Evolutionary conservation across 1,139 yeast genomes (phyloP), one percentile per base, ranked within the genome.

Genomic region (Scheffersomyces lignicola): DNA sequence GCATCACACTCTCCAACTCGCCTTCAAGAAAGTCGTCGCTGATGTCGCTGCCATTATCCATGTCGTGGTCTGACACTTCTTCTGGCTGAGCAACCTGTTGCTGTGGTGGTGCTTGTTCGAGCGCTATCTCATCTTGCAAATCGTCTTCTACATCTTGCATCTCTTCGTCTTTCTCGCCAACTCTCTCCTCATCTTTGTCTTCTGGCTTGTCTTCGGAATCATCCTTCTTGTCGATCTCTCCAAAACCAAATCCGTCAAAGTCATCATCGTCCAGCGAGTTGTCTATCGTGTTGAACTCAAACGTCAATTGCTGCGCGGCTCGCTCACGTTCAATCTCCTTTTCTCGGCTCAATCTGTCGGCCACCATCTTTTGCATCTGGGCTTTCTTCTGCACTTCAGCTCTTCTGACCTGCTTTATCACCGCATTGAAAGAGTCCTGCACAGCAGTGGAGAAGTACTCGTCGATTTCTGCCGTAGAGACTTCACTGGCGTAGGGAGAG

Each of bases 401-500:
- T 4, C 35, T 33, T 29, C 69, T 51, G 7, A 76, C 57, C 2
- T 69, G 55, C n/a, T 44, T 48, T 5, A 67, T 51, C 2, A 69
- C 71, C 8, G 54, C 43, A 22, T 56, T 56, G 38, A 72, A 69
- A 32, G 68, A 71, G 2, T 54, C 51, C 7, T 58, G 51, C 20
- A 73, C 49, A 8, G 56, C 43, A 1, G 44, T 43, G n/a, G 51
- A 42, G 34, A 69, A 62, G 23, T 48, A 47, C 4, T 48, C 38
- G 17, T 50, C 46, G 4, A 59, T 49, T 15, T 62, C 65, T 2
- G 46, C 39, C 0, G 67, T 60, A 17, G 54, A 52, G 28, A 47
- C 37, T 7, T 44, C 33, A 1, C 46, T 39, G 5, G 73, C 66
- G 41, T 64, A 69, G 0, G 75, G 73, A 2, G 73, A 60, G 34